Evolutionary conservation across 106 monocot genomes (phyloP).

Genomic region (Allium cepa): DNA sequence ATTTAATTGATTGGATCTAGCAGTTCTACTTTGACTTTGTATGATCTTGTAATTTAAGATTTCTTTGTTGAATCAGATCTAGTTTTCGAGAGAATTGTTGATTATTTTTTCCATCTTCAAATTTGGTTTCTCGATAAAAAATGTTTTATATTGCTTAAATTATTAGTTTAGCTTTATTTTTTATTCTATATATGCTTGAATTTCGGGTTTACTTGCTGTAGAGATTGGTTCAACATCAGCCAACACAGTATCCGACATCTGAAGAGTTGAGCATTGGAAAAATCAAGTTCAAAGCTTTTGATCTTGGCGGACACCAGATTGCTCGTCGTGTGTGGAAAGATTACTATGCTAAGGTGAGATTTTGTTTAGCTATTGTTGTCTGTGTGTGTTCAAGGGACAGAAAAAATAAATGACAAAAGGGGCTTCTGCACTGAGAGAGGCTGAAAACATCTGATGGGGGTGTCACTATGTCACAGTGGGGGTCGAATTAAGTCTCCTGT

Average conservation of each 20-base stretch:
- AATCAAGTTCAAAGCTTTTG: slow-evolving; percentile 82
- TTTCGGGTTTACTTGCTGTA: neutral
- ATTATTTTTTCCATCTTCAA: neutral
- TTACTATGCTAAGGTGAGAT: slow-evolving; percentile 70
- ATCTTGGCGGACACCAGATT: slow-evolving; percentile 80
- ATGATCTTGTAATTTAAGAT: too few relatives aligned
- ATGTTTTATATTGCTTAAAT: too few relatives aligned
- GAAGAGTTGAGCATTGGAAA: slow-evolving; percentile 71
- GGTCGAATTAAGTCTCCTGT: too few relatives aligned
- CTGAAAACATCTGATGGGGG: too few relatives aligned
- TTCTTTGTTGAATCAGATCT: too few relatives aligned
- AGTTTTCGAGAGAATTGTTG: neutral
- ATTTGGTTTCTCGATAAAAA: neutral
- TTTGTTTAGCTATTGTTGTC: neutral
- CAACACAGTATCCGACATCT: slow-evolving; percentile 69
- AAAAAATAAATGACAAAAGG: too few relatives aligned
- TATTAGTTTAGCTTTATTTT: too few relatives aligned
- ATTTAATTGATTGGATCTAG: neutral
- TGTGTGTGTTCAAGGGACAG: too few relatives aligned
- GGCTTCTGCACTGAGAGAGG: too few relatives aligned
- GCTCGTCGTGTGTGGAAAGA: slow-evolving; percentile 85
- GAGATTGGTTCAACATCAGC: slow-evolving; percentile 74
- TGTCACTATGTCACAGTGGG: too few relatives aligned
- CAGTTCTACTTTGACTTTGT: too few relatives aligned
- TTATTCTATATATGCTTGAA: too few relatives aligned